These are phyloP conservation scores for Rhododendron henanense DNA, from an alignment of 148 eudicot genomes.

Conservation along the genomic window DNA sequence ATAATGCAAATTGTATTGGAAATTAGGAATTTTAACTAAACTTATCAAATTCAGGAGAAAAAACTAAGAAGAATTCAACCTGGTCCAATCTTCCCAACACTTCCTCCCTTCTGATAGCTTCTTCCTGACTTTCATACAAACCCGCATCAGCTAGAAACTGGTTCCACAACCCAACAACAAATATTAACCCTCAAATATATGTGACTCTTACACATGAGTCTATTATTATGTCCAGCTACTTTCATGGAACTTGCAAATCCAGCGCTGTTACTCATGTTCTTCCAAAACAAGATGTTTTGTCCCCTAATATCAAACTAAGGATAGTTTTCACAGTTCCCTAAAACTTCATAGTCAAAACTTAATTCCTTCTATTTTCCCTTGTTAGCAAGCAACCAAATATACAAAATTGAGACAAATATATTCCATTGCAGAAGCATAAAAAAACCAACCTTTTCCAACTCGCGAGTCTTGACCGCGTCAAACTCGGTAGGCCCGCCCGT, in stretches of 20 bases:
- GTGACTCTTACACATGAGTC: not conserved
- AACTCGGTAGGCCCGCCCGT: constrained; percentile 17
- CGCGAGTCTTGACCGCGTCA: constrained; percentile 16
- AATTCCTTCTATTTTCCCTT: not conserved
- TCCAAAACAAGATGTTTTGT: not conserved
- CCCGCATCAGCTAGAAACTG: constrained; percentile 26
- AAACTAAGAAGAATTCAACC: constrained; percentile 35
- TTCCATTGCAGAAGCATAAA: not conserved
- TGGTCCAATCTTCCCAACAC: constrained; percentile 95
- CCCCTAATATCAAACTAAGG: not conserved
- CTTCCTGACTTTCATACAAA: constrained; percentile 30
- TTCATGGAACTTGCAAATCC: not conserved
- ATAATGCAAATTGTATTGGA: not conserved
- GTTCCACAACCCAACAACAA: constrained; percentile 7
- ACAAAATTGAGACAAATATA: not conserved
- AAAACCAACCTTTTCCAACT: constrained; percentile 23
- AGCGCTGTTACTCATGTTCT: not conserved
- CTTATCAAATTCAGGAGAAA: not conserved
- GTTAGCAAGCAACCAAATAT: not conserved
- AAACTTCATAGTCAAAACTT: not conserved
- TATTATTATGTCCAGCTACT: not conserved
- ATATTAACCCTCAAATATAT: not conserved
- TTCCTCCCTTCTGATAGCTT: constrained; percentile 80
- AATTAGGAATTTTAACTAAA: not conserved
- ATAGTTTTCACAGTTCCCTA: not conserved